Evolutionary conservation across 306 rosid species (phyloP).

Genomic region (Medicago arabica): DNA sequence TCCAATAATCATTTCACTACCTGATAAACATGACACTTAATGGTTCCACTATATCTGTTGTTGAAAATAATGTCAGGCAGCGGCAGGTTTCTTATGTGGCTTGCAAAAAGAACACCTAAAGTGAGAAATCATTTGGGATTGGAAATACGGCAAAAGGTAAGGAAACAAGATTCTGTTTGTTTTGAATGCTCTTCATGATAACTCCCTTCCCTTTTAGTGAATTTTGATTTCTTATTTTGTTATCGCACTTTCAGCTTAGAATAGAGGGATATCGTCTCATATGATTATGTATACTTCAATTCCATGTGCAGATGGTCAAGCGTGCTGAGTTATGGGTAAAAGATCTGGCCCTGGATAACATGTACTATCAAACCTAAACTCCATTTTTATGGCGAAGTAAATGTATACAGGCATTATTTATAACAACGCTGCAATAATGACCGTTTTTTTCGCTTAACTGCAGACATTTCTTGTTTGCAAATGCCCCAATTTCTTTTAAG

Average conservation of each 20-base stretch:
- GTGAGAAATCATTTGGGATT: conserved; percentile 80
- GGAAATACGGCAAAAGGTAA: conserved; percentile 81
- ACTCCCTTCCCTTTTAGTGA: conserved; percentile 29
- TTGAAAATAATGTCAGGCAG: conserved; percentile 66
- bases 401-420: background rate
- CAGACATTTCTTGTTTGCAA: conserved; percentile 89
- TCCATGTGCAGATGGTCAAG: conserved; percentile 73
- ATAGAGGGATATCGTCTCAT: background rate
- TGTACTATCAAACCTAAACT: conserved; percentile 58
- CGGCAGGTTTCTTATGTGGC: conserved; percentile 91
- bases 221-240: conserved; percentile 38
- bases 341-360: conserved; percentile 77
- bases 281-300: conserved; percentile 27
- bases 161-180: conserved; percentile 37
- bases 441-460: conserved; percentile 38
- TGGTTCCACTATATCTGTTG: conserved; percentile 29
- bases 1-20: conserved; percentile 29
- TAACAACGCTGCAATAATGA: conserved; percentile 23
- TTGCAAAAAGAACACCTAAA: conserved; percentile 70
- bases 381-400: conserved; percentile 37
- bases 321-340: conserved; percentile 84
- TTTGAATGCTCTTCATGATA: conserved; percentile 37
- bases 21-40: background rate
- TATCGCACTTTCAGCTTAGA: conserved; percentile 26
- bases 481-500: conserved; percentile 80